phyloP scores from a whole-genome alignment of 495 filamentous ascomycete genomes.

The Penicillium lagena region DNA sequence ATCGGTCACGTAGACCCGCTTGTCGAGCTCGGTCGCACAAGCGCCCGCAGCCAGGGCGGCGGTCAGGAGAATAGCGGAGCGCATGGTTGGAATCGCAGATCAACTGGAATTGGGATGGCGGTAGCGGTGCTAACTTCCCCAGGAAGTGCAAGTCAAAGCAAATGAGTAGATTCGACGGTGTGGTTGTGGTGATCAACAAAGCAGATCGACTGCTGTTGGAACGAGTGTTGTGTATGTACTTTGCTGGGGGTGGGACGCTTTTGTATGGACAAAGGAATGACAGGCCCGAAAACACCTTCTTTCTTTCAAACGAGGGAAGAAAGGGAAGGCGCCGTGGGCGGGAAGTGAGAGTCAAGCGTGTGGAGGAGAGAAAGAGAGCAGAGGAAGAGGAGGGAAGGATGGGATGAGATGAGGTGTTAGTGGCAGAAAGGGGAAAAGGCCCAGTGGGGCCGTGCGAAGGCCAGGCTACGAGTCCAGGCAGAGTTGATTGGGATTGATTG shows the following conservation, averaged over 20 bases:
- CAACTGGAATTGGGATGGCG: background rate
- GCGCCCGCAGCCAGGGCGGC: constrained; percentile 57
- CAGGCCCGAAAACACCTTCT: constrained; percentile 29
- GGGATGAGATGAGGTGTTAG: constrained; percentile 15
- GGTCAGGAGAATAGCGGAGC: constrained; percentile 51
- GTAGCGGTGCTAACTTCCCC: constrained; percentile 24
- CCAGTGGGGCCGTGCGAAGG: constrained; percentile 15
- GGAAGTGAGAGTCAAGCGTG: constrained; percentile 10
- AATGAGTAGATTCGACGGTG: constrained; percentile 9
- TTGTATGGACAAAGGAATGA: constrained; percentile 30
- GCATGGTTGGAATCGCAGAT: constrained; percentile 48
- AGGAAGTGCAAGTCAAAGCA: constrained; percentile 24
- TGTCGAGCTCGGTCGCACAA: constrained; percentile 49
- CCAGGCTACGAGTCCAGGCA: constrained; percentile 6
- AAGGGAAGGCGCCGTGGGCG: constrained; percentile 15
- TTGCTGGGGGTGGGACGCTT: constrained; percentile 1
- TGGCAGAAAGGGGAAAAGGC: constrained; percentile 16
- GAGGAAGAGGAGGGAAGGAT: constrained; percentile 11
- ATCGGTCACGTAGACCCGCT: constrained; percentile 48
- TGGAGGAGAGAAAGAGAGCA: constrained; percentile 12
- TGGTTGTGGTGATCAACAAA: background rate
- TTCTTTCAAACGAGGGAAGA: constrained; percentile 26
- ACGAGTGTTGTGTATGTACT: constrained; percentile 4
- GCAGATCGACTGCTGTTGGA: constrained; percentile 35
- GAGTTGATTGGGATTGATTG: background rate